Base-by-base conservation (phyloP, 2,329 filamentous ascomycete species). In the Sporothrix brasiliensis region DNA sequence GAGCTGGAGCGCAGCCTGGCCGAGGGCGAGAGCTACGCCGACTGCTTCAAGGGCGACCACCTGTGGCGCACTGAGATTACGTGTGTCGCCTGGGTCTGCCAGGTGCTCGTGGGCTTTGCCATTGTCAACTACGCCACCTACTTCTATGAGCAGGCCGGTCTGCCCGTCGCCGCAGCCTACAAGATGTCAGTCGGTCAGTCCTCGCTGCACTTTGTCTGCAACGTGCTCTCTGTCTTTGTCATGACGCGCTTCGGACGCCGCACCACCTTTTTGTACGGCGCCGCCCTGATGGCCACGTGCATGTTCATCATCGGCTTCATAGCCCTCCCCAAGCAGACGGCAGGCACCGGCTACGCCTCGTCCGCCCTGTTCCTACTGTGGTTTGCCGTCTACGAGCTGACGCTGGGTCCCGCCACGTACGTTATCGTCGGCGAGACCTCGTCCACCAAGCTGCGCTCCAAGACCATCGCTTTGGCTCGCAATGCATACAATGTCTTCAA, bases 1-100 rank as follows among this genome's bases (percentile, higher is more conserved):
- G 83, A 86, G 74, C 88, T 89, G 75, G 79, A 84, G 39, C 83
- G 88, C 74, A 89, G 87, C 0, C 85, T 88, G 71, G 80, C 83
- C 70, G 47, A n/a, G 39, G 83, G 83, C 2, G 79, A 78, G 14
- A 77, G 74, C 0, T 84, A 84, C 72, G 73, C 75, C 69, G 83
- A 86, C 73, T 83, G 80, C 71, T 86, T 86, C 79, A 77, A 77
- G 13, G 84, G 84, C 34, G 80, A 79, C 19, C 81, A 86, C 74
- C 77, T 80, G 2, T 80, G 81, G 53, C 81, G 83, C 56, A 83
- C 82, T 4, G 80, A 84, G 74, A 81, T 85, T 68, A 80, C 79
- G 30, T 80, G 79, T 73, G 27, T 66, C 78, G 71, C 77, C 19
- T 81, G 82, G 74, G 70, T 81, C 50, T 80, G 78, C 1, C 83